phyloP scores from a whole-genome alignment of 2,329 filamentous ascomycete genomes.

The Beauveria sp. region DNA sequence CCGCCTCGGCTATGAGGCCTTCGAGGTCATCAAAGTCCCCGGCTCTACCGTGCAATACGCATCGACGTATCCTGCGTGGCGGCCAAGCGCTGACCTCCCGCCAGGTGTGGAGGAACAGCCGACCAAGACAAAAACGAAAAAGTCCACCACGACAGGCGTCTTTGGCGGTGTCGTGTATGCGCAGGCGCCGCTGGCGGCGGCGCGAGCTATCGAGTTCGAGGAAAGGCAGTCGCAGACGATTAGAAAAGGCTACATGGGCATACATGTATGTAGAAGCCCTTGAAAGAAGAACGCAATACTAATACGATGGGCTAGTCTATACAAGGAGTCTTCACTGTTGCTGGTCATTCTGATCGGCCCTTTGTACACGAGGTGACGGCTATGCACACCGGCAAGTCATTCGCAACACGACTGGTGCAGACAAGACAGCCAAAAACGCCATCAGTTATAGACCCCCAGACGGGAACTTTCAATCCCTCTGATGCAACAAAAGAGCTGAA shows the following conservation, averaged over 20 bases:
- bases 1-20: slow-evolving; percentile 8
- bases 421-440: slow-evolving; percentile 38
- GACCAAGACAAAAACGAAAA: background rate
- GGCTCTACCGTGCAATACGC: background rate
- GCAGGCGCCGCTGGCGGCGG: slow-evolving; percentile 29
- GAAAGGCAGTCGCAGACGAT: slow-evolving; percentile 15
- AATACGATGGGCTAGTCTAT: slow-evolving; percentile 34
- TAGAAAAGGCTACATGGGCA: slow-evolving; percentile 20
- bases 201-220: slow-evolving; percentile 25
- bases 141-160: slow-evolving; percentile 17
- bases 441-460: slow-evolving; percentile 22
- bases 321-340: slow-evolving; percentile 46
- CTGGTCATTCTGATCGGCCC: slow-evolving; percentile 39
- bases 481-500: slow-evolving; percentile 33
- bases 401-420: slow-evolving; percentile 42
- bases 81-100: background rate
- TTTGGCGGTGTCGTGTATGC: slow-evolving; percentile 32
- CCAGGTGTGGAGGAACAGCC: background rate
- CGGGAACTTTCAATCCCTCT: slow-evolving; percentile 29
- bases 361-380: slow-evolving; percentile 44
- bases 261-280: slow-evolving; percentile 27
- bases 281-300: background rate
- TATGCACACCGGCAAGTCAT: slow-evolving; percentile 38
- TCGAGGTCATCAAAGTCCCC: background rate
- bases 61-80: slow-evolving; percentile 1